Evolutionary conservation across 1,139 yeast species (phyloP).

Genomic region (Magnusiomyces sp.): DNA sequence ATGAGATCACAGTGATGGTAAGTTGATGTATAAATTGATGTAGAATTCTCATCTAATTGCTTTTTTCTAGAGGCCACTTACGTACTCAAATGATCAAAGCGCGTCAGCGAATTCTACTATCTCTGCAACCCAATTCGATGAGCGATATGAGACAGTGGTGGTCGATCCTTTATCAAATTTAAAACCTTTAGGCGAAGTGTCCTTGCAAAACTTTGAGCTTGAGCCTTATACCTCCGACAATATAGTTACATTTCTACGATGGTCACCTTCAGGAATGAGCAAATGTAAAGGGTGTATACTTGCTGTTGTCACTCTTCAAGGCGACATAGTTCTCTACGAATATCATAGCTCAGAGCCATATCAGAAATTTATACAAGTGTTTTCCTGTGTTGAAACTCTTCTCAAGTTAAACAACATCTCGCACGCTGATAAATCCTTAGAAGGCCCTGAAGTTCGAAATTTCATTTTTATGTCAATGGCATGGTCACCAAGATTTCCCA

Average conservation of each 20-base stretch:
- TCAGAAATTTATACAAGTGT: background rate
- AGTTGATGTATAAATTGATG: background rate
- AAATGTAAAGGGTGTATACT: background rate
- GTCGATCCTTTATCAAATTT: background rate
- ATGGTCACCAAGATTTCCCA: slow-evolving; percentile 3
- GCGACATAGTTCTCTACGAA: slow-evolving; percentile 1
- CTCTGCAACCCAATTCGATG: background rate
- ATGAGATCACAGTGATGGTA: background rate
- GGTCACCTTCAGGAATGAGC: slow-evolving; percentile 6
- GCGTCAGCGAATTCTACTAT: background rate
- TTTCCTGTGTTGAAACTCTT: background rate
- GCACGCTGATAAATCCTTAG: background rate
- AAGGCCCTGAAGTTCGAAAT: background rate
- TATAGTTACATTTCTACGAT: background rate
- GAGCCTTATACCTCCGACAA: slow-evolving; percentile 4
- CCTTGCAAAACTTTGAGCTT: background rate
- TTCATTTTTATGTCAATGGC: background rate
- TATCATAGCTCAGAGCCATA: background rate
- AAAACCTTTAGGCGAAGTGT: slow-evolving; percentile 2
- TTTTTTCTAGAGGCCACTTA: background rate
- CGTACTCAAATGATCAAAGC: background rate
- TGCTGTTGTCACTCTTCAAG: slow-evolving; percentile 1
- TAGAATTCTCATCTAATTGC: background rate
- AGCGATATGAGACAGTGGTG: background rate
- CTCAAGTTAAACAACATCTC: background rate